A percentile compares a stretch with the other conserved stretches of the same genome.
Evolutionary conservation across 306 rosid genomes (phyloP).

Genomic region (Glycyrrhiza uralensis): DNA sequence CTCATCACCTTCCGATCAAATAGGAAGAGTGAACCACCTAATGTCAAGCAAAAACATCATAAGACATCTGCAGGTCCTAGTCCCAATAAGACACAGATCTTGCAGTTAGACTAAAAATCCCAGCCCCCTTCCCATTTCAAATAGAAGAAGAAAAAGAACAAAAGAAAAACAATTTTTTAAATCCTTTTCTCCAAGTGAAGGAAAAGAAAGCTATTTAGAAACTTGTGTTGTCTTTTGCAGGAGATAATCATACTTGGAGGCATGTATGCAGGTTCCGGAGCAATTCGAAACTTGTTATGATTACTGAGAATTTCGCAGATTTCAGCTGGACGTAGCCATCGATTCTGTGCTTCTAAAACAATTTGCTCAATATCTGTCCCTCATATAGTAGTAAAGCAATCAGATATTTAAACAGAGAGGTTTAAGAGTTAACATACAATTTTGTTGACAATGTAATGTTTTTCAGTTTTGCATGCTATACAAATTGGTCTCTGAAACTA

Average conservation of each 20-base stretch:
- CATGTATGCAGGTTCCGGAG: slow-evolving; percentile 61
- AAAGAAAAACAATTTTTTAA: not conserved
- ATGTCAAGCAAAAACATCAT: slow-evolving; percentile 27
- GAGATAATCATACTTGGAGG: slow-evolving; percentile 64
- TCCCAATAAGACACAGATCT: not conserved
- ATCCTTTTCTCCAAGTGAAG: not conserved
- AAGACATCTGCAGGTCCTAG: not conserved
- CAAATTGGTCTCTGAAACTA: not conserved
- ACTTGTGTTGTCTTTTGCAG: not conserved
- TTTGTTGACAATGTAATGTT: not conserved
- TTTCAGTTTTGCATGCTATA: no score
- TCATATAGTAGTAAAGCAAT: slow-evolving; percentile 25
- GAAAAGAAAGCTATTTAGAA: not conserved
- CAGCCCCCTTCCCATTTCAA: not conserved
- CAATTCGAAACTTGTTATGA: slow-evolving; percentile 42
- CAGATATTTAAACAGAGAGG: not conserved
- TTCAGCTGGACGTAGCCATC: slow-evolving; percentile 94
- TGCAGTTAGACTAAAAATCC: not conserved
- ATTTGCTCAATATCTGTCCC: slow-evolving; percentile 61
- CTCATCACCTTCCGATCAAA: slow-evolving; percentile 89
- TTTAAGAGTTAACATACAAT: not conserved
- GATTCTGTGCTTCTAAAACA: slow-evolving; percentile 66
- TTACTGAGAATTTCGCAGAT: slow-evolving; percentile 80
- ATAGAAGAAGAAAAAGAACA: not conserved
- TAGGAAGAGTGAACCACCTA: slow-evolving; percentile 91